Evolutionary conservation across 202 grass and related monocot genomes (phyloP), one percentile per base, ranked within the genome.

Genomic region (Saccharum hybrid): DNA sequence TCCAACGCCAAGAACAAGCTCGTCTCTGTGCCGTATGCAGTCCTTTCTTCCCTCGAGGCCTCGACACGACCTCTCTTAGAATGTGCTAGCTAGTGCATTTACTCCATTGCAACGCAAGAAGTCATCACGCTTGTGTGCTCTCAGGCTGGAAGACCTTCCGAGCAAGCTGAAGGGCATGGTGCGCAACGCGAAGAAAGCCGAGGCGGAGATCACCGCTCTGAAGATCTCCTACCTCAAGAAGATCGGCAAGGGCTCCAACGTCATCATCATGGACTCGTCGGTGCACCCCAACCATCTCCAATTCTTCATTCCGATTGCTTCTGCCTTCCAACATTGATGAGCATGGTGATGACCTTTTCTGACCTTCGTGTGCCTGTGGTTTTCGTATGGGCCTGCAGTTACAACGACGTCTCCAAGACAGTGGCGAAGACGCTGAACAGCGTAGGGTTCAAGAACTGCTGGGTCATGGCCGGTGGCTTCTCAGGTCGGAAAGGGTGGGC

Each of bases 201-300:
- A 98, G 81, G 96, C 96, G 0, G 96, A 98, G 77, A 92, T 98
- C 63, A 68, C 87, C 1, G 96, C 96, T 4, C 42, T 98, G 14
- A 98, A 98, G 79, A 98, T 98, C 60, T 92, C 96, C 10, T 98
- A 89, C 84, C 89, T 98, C 66, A 98, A 96, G 90, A 83, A 52
- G 77, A 66, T 94, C 54, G 86, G 92, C 75, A 96, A 94, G 78
- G 91, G 93, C 41, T 92, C 96, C 23, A 98, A 90, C 75, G 68
- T 98, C 78, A 16, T 98, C 64, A 76, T 98, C 82, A 92, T 98
- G 89, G 93, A 98, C 81, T 96, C 96, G 96, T 98, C 38, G 4
- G 96, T 96, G 59, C 66, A 61, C 74, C 23, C 19, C 4, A 45
- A 37, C 60, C 40, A 21, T n/a, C 23, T 39, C 13, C 18, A 42